These are phyloP conservation scores for Colletotrichum filicis DNA, from an alignment of 2,329 filamentous ascomycete species.

Conservation along the genomic window DNA sequence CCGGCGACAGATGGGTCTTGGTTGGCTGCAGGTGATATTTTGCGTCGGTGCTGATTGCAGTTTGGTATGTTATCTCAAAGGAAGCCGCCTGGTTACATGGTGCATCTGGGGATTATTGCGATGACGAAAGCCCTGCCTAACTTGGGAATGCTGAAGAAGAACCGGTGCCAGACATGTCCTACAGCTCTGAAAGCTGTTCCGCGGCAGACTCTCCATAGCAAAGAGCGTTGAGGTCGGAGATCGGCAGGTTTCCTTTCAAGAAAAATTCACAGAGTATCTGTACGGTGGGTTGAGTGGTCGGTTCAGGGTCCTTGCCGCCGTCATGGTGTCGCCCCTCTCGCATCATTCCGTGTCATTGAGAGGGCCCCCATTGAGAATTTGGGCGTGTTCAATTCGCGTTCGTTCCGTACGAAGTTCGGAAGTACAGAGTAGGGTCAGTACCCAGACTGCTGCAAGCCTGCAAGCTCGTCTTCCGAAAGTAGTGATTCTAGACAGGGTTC, in stretches of 20 bases:
- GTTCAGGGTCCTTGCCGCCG: constrained; percentile 17
- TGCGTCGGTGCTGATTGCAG: background rate
- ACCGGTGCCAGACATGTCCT: background rate
- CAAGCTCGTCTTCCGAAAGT: constrained; percentile 13
- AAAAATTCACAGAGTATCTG: background rate
- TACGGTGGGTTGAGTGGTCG: background rate
- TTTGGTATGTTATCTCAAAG: background rate
- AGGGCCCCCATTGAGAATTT: background rate
- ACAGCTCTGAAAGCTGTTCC: background rate
- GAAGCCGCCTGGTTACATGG: background rate
- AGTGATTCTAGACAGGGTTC: constrained; percentile 24
- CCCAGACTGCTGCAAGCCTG: background rate
- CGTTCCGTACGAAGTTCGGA: background rate
- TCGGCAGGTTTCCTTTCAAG: background rate
- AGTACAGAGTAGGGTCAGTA: too few relatives aligned
- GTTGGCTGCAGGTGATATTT: background rate
- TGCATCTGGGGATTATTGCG: background rate
- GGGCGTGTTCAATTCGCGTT: constrained; percentile 6
- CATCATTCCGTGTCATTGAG: constrained; percentile 24
- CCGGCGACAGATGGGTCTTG: background rate
- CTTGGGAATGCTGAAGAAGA: background rate
- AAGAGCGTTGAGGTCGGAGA: background rate
- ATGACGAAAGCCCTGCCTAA: background rate
- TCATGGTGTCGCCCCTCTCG: constrained; percentile 19
- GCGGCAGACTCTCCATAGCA: background rate